Percentiles rank a stretch among this genome's conserved stretches.
Evolutionary conservation across 129 eudicot genomes (phyloP).

Genomic region (Calendula officinalis): DNA sequence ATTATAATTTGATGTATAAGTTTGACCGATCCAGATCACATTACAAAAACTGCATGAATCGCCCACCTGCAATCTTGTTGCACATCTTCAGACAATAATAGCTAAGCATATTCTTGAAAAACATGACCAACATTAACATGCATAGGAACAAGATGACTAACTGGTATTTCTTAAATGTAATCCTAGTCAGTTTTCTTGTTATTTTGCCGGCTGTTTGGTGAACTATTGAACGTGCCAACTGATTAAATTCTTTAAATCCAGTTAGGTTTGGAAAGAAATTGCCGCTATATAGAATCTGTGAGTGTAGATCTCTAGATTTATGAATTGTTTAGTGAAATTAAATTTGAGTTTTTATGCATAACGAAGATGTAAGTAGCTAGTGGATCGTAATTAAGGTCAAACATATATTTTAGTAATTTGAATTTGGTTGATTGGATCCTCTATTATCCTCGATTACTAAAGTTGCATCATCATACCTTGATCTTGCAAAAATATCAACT

Average conservation of each 20-base stretch:
- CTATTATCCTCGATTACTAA: too few relatives aligned
- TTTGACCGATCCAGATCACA: conserved; percentile 27
- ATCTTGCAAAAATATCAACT: too few relatives aligned
- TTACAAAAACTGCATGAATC: conserved; percentile 27
- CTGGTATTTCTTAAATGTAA: conserved; percentile 22
- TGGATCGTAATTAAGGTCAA: conserved; percentile 29
- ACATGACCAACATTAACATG: conserved; percentile 30
- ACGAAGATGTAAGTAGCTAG: conserved; percentile 25
- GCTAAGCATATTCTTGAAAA: conserved; percentile 27
- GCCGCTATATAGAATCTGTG: conserved; percentile 22
- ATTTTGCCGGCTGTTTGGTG: conserved; percentile 38
- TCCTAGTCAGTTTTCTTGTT: conserved; percentile 37
- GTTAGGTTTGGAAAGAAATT: conserved; percentile 19
- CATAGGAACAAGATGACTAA: conserved; percentile 27
- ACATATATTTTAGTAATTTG: too few relatives aligned
- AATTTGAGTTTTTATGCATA: neutral
- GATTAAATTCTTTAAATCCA: conserved; percentile 28
- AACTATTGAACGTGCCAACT: conserved; percentile 30
- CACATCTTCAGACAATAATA: conserved; percentile 28
- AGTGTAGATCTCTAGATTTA: conserved; percentile 28
- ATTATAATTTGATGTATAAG: conserved; percentile 26
- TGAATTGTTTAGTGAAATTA: conserved; percentile 9
- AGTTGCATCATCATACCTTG: too few relatives aligned
- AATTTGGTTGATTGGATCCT: too few relatives aligned
- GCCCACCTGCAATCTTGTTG: conserved; percentile 26